Evolutionary conservation across 768 basidiomycete species (phyloP), one percentile per base, ranked within the genome.

Genomic region (Phanerochaete sordida): DNA sequence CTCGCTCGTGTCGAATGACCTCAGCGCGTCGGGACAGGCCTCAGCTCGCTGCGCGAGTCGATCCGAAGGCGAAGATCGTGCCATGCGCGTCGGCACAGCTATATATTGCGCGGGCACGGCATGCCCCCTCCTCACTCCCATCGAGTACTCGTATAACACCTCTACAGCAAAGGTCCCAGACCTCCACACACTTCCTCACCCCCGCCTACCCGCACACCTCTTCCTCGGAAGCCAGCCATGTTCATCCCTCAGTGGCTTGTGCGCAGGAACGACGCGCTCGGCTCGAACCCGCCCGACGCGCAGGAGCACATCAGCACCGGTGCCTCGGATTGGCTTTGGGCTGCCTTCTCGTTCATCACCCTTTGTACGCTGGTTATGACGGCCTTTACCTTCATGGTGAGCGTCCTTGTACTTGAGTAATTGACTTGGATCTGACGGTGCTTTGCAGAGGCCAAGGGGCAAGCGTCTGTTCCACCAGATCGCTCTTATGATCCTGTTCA

Each of bases 241-340:
- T 51, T 57, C 37, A 33, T 57, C 11, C 61, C 55, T 33, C 37
- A 26, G 11, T 33, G 23, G 23, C 43, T 57, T 23, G 35, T 46
- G 68, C 74, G 71, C 60, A 56, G 61, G 24, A 76, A 77, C 63
- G 59, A 66, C 12, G 76, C 76, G 0, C 67, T 76, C 31, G 16
- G 64, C 0, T 24, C 27, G 47, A 79, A 79, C 64, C 77, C 77
- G 0, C 73, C 76, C 6, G 69, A 60, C 6, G 76, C 76, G 13
- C 65, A 70, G 8, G 59, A 58, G 56, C 75, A 79, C 68, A 78
- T 84, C 68, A 77, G 77, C 55, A 73, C 66, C 13, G 64, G 70
- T 61, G 81, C 76, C 3, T 81, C 82, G 0, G 75, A 82, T 68
- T 84, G 79, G 79, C 68, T 81, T 13, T 85, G 82, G 82, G 76